A percentile compares a stretch with the other conserved stretches of the same genome.
Conservation (phyloP, 345 rosid genomes). For the Gynandropsis gynandra region DNA sequence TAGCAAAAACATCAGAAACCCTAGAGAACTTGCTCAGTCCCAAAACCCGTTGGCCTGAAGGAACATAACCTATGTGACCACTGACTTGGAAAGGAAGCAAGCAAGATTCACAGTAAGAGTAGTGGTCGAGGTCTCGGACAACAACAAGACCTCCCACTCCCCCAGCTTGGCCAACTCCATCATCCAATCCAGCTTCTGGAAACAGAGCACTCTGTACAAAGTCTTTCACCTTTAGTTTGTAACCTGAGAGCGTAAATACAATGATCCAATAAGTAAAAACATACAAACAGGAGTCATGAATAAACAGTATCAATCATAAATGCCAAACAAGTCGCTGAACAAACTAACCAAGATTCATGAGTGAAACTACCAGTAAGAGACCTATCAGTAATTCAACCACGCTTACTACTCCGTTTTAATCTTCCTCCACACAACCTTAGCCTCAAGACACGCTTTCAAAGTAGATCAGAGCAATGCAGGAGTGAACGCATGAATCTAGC, state of each 20-base stretch:
- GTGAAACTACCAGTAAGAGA: too few species aligned
- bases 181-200: slow-evolving; percentile 77
- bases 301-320: too few species aligned
- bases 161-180: slow-evolving; percentile 68
- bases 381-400: too few species aligned
- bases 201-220: slow-evolving; percentile 81
- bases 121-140: slow-evolving; percentile 78
- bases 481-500: background rate
- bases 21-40: slow-evolving; percentile 94
- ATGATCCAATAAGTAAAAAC: slow-evolving; percentile 2
- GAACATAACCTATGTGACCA: slow-evolving; percentile 87
- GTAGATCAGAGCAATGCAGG: too few species aligned
- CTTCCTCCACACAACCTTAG: too few species aligned
- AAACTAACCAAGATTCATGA: too few species aligned
- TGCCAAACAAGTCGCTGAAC: too few species aligned
- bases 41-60: slow-evolving; percentile 64
- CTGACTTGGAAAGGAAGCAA: slow-evolving; percentile 83
- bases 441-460: background rate
- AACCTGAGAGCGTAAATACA: slow-evolving; percentile 43
- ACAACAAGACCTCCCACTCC: slow-evolving; percentile 88
- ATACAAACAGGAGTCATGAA: too few species aligned
- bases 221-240: slow-evolving; percentile 59
- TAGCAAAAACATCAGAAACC: slow-evolving; percentile 78
- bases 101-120: slow-evolving; percentile 88
- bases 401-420: too few species aligned